These are phyloP conservation scores for Neurospora sp. DNA, from an alignment of 495 filamentous ascomycete species.

Conservation along the genomic window DNA sequence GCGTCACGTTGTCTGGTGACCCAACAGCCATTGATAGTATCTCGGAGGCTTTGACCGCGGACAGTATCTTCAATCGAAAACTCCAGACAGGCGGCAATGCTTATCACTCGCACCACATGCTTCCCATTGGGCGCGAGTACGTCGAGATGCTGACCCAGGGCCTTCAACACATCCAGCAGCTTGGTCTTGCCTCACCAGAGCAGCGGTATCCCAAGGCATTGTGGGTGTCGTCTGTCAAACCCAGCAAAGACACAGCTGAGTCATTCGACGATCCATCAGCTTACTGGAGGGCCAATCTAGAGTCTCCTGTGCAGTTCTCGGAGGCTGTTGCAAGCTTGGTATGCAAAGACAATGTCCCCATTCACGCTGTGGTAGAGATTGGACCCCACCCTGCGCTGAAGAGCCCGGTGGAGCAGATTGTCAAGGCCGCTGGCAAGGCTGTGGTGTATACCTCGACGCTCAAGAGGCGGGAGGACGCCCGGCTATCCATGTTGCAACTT, in stretches of 20 bases:
- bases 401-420: conserved; percentile 34
- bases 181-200: conserved; percentile 20
- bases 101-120: conserved; percentile 47
- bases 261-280: conserved; percentile 1
- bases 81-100: conserved; percentile 33
- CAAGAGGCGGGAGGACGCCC: conserved; percentile 22
- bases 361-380: conserved; percentile 33
- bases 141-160: conserved; percentile 13
- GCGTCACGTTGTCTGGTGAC: conserved; percentile 29
- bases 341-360: too few species aligned
- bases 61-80: conserved; percentile 26
- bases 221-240: too few species aligned
- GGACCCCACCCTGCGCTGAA: conserved; percentile 46
- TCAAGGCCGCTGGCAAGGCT: conserved; percentile 8
- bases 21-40: conserved; percentile 22
- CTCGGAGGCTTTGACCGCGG: conserved; percentile 16
- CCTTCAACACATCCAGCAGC: conserved; percentile 7
- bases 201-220: conserved; percentile 8
- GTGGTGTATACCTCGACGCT: conserved; percentile 29
- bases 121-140: conserved; percentile 21
- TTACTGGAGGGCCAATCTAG: conserved; percentile 41
- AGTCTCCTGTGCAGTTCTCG: conserved; percentile 35
- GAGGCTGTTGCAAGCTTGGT: conserved; percentile 18
- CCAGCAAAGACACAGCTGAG: too few species aligned
- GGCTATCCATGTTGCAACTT: conserved; percentile 20